A percentile compares a stretch with the other conserved stretches of the same genome.
These are phyloP conservation scores for Sonneratia caseolaris DNA, from an alignment of 345 rosid species.

Conservation along the genomic window DNA sequence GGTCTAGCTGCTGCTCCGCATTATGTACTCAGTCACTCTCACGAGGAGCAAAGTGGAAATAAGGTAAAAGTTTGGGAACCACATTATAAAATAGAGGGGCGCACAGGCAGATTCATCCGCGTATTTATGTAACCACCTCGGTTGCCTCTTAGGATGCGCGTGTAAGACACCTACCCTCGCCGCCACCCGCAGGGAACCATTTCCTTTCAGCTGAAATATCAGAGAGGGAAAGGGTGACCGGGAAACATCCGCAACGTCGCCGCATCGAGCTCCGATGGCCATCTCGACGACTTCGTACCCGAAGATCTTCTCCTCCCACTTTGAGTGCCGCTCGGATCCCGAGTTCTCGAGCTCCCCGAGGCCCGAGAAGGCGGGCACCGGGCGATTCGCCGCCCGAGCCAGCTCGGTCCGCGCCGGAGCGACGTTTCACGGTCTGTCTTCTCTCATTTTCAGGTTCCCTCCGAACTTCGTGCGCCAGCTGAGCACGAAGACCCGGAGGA, in stretches of 20 bases:
- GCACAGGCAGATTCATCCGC: background rate
- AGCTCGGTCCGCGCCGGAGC: slow-evolving; percentile 10
- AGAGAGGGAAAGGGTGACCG: background rate
- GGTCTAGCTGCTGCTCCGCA: too few species aligned
- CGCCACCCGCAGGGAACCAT: background rate
- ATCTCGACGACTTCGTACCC: slow-evolving; percentile 2
- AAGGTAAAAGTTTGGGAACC: too few species aligned
- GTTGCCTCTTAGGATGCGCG: too few species aligned
- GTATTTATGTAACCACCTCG: background rate
- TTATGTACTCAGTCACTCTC: too few species aligned
- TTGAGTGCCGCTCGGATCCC: slow-evolving; percentile 69
- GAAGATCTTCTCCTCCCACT: slow-evolving; percentile 21
- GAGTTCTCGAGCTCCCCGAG: slow-evolving; percentile 28
- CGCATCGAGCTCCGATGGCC: slow-evolving; percentile 12
- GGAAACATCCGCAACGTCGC: background rate
- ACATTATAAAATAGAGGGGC: background rate
- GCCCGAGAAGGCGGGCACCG: slow-evolving; percentile 6
- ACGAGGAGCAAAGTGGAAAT: background rate
- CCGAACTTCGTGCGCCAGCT: slow-evolving; percentile 98
- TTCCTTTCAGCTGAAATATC: background rate
- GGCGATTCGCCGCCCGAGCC: slow-evolving; percentile 22
- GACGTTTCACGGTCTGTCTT: slow-evolving; percentile 40
- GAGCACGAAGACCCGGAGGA: slow-evolving; percentile 86
- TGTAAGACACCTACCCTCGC: background rate
- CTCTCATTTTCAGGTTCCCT: slow-evolving; percentile 75